Evolutionary conservation across 257 asterid genomes (phyloP), one percentile per base, ranked within the genome.

Genomic region (Scutellaria baicalensis): DNA sequence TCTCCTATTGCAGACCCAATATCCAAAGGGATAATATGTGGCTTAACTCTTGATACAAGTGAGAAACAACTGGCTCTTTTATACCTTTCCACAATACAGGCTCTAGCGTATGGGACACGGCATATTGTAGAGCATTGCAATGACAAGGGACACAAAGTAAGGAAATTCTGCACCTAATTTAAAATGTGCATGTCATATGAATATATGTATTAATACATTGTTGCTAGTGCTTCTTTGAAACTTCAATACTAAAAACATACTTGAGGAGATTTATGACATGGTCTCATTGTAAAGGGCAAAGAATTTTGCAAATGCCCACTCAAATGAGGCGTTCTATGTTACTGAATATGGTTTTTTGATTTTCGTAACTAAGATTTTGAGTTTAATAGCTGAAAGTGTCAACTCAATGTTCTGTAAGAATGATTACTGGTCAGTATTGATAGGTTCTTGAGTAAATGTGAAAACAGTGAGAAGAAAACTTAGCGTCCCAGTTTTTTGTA

Each of bases 1-100:
- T 93, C 99, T 68, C 99, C 99, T 20, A 71, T 89, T 83, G 97
- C 99, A 80, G 99, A 93, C 79, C 99, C 99, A 51, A 69, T 76
- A 43, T 89, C 96, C 2, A 93, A 89, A 85, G 99, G 99, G 70
- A 74, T 91, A 62, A 64, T 93, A 60, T 80, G 84, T 80, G 99
- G 99, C 71, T 80, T 93, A 72, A 86, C 94, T 68, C 92, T 93
- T 58, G 97, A 91, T 81, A 71, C 95, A 65, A 83, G 93, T 75
- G 99, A 89, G 73, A 86, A 84, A 43, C 99, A 93, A 80, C 82
- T 93, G 66, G 96, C 97, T 63, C 93, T 89, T 81, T 85, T 84
- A 48, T 91, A 93, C 84, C 96, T 93, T 62, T 94, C 99, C 67
- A 75, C 93, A 1, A 79, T 91, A 40, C 99, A 93, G 77, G 95